Percentiles rank a stretch among this genome's conserved stretches.
These are phyloP conservation scores for Datisca glomerata DNA, from an alignment of 306 rosid genomes.

Conservation along the genomic window DNA sequence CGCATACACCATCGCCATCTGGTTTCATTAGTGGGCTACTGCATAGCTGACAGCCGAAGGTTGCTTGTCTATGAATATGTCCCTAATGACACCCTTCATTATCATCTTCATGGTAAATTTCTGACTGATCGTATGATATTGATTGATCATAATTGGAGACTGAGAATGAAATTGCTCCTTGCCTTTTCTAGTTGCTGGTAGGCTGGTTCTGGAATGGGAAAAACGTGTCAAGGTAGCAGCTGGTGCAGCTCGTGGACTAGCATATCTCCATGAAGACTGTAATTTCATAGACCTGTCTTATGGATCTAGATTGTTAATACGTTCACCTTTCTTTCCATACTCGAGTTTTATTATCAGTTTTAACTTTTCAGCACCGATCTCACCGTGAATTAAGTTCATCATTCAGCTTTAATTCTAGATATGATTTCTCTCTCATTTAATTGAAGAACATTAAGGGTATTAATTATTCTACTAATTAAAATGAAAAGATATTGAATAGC, in stretches of 20 bases:
- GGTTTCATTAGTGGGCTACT: constrained; percentile 86
- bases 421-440: no score
- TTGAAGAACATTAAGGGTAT: no score
- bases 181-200: constrained; percentile 33
- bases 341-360: no score
- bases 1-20: constrained; percentile 94
- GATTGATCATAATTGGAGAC: constrained; percentile 10
- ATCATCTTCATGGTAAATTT: constrained; percentile 79
- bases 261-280: constrained; percentile 98
- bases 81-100: constrained; percentile 61
- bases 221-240: constrained; percentile 73
- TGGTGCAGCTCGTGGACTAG: constrained; percentile 92
- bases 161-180: constrained; percentile 12
- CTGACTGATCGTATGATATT: constrained; percentile 8
- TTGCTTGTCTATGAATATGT: constrained; percentile 87
- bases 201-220: constrained; percentile 61
- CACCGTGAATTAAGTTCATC: no score
- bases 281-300: constrained; percentile 18
- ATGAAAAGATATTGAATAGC: no score
- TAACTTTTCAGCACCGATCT: no score
- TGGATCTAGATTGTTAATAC: background rate
- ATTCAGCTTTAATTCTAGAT: no score
- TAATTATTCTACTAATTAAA: no score
- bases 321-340: no score
- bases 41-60: constrained; percentile 58